phyloP scores from a whole-genome alignment of 345 rosid species.

The Raphanus sativus region DNA sequence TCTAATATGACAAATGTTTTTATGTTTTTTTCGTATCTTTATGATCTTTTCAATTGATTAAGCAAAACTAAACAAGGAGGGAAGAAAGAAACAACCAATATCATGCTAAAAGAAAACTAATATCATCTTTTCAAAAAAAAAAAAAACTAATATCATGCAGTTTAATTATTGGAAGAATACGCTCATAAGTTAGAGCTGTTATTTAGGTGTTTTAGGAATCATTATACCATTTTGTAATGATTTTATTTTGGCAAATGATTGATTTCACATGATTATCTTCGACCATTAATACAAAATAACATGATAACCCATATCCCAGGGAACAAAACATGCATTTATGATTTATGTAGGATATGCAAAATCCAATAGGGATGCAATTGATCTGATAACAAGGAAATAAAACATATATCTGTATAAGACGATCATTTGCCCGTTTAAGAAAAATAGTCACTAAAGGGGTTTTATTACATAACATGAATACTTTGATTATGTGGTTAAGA shows the following conservation, averaged over 20 bases:
- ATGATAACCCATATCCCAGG: constrained; percentile 11
- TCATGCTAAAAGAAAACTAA: constrained; percentile 30
- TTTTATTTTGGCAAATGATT: constrained; percentile 30
- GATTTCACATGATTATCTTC: constrained; percentile 33
- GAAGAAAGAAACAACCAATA: constrained; percentile 16
- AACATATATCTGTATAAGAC: no score
- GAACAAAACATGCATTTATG: constrained; percentile 24
- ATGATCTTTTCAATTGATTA: constrained; percentile 2
- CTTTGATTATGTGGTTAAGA: no score
- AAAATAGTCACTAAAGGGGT: neutral
- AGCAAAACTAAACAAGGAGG: constrained; percentile 2
- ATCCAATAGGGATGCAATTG: neutral
- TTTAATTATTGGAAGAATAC: constrained; percentile 31
- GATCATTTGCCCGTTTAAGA: no score
- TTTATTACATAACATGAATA: neutral
- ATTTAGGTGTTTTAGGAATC: constrained; percentile 21
- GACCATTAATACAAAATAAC: constrained; percentile 3
- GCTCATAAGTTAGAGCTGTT: constrained; percentile 33
- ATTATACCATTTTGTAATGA: constrained; percentile 30
- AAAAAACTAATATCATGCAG: constrained; percentile 29
- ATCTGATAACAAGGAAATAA: neutral
- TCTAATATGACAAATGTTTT: constrained; percentile 33
- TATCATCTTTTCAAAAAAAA: no score
- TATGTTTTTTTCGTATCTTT: neutral
- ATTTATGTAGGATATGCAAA: constrained; percentile 28